phyloP scores from a whole-genome alignment of 306 rosid genomes.

The Pachyrhizus erosus region DNA sequence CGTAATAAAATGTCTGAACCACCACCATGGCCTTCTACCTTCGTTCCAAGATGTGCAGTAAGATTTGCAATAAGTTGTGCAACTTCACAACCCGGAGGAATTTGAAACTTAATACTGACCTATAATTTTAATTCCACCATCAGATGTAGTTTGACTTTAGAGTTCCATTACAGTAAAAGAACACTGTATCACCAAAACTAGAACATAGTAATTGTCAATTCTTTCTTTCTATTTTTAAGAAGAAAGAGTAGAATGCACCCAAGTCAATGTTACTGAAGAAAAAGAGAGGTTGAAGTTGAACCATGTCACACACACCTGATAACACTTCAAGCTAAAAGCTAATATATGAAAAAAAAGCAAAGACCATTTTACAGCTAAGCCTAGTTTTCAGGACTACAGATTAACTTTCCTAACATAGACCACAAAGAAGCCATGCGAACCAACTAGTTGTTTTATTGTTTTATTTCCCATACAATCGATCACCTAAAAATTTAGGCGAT shows the following conservation, averaged over 20 bases:
- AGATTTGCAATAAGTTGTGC: conserved; percentile 77
- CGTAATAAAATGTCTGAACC: conserved; percentile 78
- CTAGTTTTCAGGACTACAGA: background rate
- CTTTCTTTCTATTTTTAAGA: background rate
- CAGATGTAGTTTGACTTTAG: conserved; percentile 27
- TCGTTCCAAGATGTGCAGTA: conserved; percentile 73
- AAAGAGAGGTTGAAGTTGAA: conserved; percentile 5
- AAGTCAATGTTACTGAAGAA: background rate
- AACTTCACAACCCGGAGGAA: conserved; percentile 78
- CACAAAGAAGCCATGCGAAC: background rate
- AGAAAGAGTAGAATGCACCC: background rate
- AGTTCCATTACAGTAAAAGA: conserved; percentile 4
- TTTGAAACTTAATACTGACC: conserved; percentile 76
- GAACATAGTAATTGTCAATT: conserved; percentile 2
- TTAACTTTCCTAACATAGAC: background rate
- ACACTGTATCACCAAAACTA: conserved; percentile 25
- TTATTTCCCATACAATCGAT: background rate
- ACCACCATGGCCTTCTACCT: conserved; percentile 66
- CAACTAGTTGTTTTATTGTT: background rate
- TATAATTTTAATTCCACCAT: conserved; percentile 46
- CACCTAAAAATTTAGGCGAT: background rate
- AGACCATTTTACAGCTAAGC: background rate
- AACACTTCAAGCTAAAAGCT: background rate
- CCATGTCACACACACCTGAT: background rate
- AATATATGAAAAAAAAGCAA: background rate